These are phyloP conservation scores for Telopea speciosissima DNA, from an alignment of 177 flowering plant species.

Conservation along the genomic window DNA sequence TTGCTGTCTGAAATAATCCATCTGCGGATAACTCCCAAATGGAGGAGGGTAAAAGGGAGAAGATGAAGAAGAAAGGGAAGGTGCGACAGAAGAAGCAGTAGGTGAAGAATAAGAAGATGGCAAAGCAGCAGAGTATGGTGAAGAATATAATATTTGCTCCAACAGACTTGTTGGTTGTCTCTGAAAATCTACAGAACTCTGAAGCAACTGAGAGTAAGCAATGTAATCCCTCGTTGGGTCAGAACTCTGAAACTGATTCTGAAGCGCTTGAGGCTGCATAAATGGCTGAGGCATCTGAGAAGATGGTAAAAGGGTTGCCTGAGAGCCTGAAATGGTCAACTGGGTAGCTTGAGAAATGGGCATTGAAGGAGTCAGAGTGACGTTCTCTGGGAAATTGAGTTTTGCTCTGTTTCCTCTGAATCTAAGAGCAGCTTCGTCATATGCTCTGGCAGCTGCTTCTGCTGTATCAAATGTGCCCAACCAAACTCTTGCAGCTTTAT, in stretches of 20 bases:
- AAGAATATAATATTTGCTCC: constrained; percentile 25
- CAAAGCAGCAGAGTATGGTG: constrained; percentile 11
- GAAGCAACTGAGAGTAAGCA: constrained; percentile 37
- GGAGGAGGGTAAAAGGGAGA: constrained; percentile 23
- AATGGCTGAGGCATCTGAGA: constrained; percentile 17
- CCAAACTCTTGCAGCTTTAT: constrained; percentile 80
- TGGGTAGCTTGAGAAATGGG: constrained; percentile 25
- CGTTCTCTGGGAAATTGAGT: constrained; percentile 79
- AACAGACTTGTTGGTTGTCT: constrained; percentile 15
- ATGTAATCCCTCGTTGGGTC: constrained; percentile 25
- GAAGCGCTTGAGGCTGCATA: constrained; percentile 16
- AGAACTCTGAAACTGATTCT: constrained; percentile 13
- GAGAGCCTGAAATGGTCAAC: constrained; percentile 24
- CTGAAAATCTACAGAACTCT: constrained; percentile 22
- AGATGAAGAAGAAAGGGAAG: constrained; percentile 17
- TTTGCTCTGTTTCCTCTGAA: constrained; percentile 79
- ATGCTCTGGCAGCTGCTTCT: constrained; percentile 73
- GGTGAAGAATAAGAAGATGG: constrained; percentile 10
- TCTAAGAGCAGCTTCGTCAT: constrained; percentile 70
- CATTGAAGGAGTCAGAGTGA: constrained; percentile 26
- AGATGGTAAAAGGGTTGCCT: constrained; percentile 20
- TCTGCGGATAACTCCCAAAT: constrained; percentile 13
- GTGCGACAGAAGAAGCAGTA: constrained; percentile 5
- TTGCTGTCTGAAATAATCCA: constrained; percentile 22
- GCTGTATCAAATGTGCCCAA: constrained; percentile 78